A percentile compares a stretch with the other conserved stretches of the same genome.
These are phyloP conservation scores for Magnaporthales sp. DNA, from an alignment of 2,329 filamentous ascomycete species.

Conservation along the genomic window DNA sequence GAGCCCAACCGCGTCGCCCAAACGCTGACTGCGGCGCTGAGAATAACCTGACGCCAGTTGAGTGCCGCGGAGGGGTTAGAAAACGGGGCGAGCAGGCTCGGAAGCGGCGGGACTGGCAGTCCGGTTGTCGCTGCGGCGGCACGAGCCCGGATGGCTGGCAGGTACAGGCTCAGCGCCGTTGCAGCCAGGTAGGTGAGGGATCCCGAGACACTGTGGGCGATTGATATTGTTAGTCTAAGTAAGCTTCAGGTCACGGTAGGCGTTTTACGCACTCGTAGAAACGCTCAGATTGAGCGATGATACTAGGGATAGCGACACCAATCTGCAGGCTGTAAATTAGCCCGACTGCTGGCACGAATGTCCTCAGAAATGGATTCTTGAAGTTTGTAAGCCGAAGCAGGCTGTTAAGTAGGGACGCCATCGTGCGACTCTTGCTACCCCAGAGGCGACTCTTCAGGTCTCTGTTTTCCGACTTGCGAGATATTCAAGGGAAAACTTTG, in stretches of 20 bases:
- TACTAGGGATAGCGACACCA: slow-evolving; percentile 53
- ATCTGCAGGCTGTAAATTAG: slow-evolving; percentile 56
- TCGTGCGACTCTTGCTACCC: neutral
- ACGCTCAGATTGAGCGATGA: slow-evolving; percentile 49
- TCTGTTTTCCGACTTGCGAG: neutral
- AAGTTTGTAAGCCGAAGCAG: slow-evolving; percentile 54
- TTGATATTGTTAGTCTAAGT: neutral
- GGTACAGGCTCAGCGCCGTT: slow-evolving; percentile 50
- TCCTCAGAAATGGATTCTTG: slow-evolving; percentile 52
- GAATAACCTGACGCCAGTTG: slow-evolving; percentile 49
- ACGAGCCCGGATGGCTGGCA: slow-evolving; percentile 49
- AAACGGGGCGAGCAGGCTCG: slow-evolving; percentile 36
- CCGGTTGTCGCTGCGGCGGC: slow-evolving; percentile 33
- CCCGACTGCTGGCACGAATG: slow-evolving; percentile 50
- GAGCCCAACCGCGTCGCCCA: slow-evolving; percentile 57
- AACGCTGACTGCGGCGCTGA: slow-evolving; percentile 31
- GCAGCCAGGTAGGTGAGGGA: slow-evolving; percentile 58
- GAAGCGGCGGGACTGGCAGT: slow-evolving; percentile 20
- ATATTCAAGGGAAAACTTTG: neutral
- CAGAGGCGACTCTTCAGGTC: neutral
- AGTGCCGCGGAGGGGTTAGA: slow-evolving; percentile 29
- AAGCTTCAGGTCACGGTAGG: neutral
- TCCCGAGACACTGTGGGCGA: slow-evolving; percentile 37
- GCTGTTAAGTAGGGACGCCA: slow-evolving; percentile 21
- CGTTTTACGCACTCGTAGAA: slow-evolving; percentile 46